phyloP scores from a whole-genome alignment of 441 rosid genomes.

The Adansonia grandidieri region DNA sequence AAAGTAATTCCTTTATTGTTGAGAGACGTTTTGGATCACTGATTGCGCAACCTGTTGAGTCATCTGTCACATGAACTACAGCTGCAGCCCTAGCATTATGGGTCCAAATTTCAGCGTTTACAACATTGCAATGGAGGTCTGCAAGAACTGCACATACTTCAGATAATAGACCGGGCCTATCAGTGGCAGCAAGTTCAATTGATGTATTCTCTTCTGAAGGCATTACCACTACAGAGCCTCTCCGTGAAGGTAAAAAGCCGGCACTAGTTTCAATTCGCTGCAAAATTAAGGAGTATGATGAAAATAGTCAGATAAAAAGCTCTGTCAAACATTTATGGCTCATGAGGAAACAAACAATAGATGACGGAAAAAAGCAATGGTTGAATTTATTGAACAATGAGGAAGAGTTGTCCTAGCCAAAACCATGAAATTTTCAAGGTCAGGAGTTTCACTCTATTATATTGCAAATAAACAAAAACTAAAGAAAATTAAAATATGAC shows the following conservation, averaged over 20 bases:
- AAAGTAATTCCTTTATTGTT: constrained; percentile 63
- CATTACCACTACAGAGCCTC: constrained; percentile 81
- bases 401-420: background rate
- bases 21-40: constrained; percentile 67
- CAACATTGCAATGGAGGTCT: constrained; percentile 79
- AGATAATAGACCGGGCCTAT: constrained; percentile 82
- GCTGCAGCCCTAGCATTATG: constrained; percentile 94
- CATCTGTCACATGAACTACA: constrained; percentile 78
- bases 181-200: constrained; percentile 77
- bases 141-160: constrained; percentile 89
- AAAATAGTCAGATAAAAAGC: constrained; percentile 15
- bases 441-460: background rate
- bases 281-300: constrained; percentile 26
- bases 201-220: constrained; percentile 83
- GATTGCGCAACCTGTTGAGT: constrained; percentile 58
- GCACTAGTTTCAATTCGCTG: constrained; percentile 85
- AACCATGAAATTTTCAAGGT: background rate
- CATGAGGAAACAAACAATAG: background rate
- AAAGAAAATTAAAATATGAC: constrained; percentile 6
- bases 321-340: background rate
- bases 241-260: constrained; percentile 55
- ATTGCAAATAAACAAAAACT: background rate
- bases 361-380: background rate
- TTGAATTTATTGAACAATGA: background rate
- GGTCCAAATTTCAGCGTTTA: constrained; percentile 94